A percentile compares a stretch with the other conserved stretches of the same genome.
Conservation (phyloP, 768 basidiomycete species). For the Lactarius hatsudake region DNA sequence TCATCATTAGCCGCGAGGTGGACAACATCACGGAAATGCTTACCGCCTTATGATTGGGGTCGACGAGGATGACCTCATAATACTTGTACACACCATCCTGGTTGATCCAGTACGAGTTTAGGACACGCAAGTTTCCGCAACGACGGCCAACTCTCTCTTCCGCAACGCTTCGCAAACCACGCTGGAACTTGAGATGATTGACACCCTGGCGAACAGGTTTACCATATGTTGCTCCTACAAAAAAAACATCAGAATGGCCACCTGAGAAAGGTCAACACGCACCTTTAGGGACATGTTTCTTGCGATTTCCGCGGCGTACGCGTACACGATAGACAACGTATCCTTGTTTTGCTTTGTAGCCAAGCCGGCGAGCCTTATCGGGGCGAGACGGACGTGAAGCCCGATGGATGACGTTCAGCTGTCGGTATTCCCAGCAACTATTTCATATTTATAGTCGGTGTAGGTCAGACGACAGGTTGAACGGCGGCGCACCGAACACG, state of each 20-base stretch:
- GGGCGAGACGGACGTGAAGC: conserved; percentile 97
- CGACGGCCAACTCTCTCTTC: conserved; percentile 97
- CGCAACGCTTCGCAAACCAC: conserved; percentile 86
- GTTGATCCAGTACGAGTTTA: conserved; percentile 99
- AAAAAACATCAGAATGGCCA: background rate
- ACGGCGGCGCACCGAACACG: conserved; percentile 74
- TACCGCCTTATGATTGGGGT: conserved; percentile 92
- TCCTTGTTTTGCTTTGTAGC: conserved; percentile 99
- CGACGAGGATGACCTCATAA: conserved; percentile 98
- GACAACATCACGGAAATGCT: conserved; percentile 33
- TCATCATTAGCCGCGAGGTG: conserved; percentile 21
- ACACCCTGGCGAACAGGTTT: conserved; percentile 99
- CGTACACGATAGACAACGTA: conserved; percentile 97
- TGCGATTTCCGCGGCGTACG: conserved; percentile 97
- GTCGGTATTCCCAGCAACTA: conserved; percentile 98
- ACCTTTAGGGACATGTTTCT: conserved; percentile 99
- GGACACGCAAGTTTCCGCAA: conserved; percentile 93
- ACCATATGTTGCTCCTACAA: conserved; percentile 90
- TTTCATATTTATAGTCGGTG: conserved; percentile 17
- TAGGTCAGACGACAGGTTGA: background rate
- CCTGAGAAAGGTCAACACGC: conserved; percentile 26
- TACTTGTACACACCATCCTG: conserved; percentile 99
- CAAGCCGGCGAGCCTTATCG: conserved; percentile 97
- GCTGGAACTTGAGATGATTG: conserved; percentile 98
- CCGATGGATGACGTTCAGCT: conserved; percentile 96